phyloP scores from a whole-genome alignment of 139 green algal genomes.

The Klebsormidium nitens region DNA sequence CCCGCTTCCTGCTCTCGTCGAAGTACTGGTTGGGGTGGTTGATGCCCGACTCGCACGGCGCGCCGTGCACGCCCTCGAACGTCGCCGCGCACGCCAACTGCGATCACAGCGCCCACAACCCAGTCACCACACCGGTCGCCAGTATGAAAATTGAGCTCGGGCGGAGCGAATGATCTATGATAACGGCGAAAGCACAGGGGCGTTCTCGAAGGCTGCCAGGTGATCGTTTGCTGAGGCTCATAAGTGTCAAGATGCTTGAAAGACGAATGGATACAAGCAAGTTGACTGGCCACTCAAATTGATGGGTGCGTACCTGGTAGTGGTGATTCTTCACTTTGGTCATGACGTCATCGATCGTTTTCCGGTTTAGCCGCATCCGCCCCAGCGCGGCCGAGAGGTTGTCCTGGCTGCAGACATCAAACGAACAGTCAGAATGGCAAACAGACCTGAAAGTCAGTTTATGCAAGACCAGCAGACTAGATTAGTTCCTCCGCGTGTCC shows the following conservation, averaged over 20 bases:
- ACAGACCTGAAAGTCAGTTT: background rate
- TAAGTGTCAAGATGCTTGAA: too few relatives aligned
- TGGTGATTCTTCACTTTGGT: constrained; percentile 52
- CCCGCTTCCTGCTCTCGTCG: constrained; percentile 30
- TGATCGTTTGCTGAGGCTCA: too few relatives aligned
- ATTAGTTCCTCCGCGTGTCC: too few relatives aligned
- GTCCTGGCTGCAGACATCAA: constrained; percentile 41
- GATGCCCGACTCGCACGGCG: constrained; percentile 73
- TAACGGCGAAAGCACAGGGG: background rate
- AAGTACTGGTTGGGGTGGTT: constrained; percentile 89
- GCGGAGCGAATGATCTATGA: background rate
- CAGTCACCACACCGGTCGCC: background rate
- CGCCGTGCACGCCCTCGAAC: constrained; percentile 73
- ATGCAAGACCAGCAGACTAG: background rate
- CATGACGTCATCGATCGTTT: constrained; percentile 60
- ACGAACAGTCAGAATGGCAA: constrained; percentile 3
- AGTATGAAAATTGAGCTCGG: background rate
- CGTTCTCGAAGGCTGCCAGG: too few relatives aligned
- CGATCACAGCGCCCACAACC: background rate
- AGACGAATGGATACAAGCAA: too few relatives aligned
- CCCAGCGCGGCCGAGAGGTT: constrained; percentile 55
- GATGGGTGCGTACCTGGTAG: constrained; percentile 23
- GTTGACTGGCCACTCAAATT: too few relatives aligned
- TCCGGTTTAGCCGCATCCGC: constrained; percentile 48
- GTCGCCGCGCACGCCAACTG: constrained; percentile 85